Evolutionary conservation across 805 yeast genomes (phyloP).

Genomic region (Ogataea minuta): DNA sequence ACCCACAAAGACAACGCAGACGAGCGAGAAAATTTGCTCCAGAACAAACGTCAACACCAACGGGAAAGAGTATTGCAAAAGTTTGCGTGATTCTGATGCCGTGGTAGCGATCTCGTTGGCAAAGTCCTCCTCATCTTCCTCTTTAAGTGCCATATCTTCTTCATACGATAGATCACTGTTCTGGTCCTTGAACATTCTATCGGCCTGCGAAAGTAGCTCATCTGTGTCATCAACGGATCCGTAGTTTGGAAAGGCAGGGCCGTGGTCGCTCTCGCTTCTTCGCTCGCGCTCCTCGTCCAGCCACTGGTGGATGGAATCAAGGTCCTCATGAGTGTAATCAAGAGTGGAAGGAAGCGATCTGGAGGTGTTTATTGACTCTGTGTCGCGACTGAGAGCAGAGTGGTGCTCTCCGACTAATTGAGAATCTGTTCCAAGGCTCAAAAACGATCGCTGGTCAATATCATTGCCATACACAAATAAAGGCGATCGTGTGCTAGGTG

Average conservation of each 20-base stretch:
- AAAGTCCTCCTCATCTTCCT: constrained; percentile 33
- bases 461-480: constrained; percentile 34
- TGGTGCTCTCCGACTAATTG: constrained; percentile 27
- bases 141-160: constrained; percentile 13
- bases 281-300: constrained; percentile 38
- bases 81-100: constrained; percentile 32
- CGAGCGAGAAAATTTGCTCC: constrained; percentile 60
- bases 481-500: constrained; percentile 38
- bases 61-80: constrained; percentile 49
- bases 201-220: constrained; percentile 26
- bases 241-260: constrained; percentile 17
- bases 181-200: constrained; percentile 25
- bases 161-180: constrained; percentile 16
- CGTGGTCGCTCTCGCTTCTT: constrained; percentile 23
- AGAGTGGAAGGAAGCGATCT: constrained; percentile 38
- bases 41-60: constrained; percentile 63
- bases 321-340: constrained; percentile 34
- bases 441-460: constrained; percentile 35
- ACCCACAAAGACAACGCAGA: constrained; percentile 77
- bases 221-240: constrained; percentile 24
- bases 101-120: constrained; percentile 27
- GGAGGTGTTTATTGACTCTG: constrained; percentile 33
- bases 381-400: constrained; percentile 25
- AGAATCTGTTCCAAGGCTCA: constrained; percentile 34
- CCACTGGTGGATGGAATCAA: constrained; percentile 35